Evolutionary conservation across 345 rosid species (phyloP).

Genomic region (Lumnitzera racemosa): DNA sequence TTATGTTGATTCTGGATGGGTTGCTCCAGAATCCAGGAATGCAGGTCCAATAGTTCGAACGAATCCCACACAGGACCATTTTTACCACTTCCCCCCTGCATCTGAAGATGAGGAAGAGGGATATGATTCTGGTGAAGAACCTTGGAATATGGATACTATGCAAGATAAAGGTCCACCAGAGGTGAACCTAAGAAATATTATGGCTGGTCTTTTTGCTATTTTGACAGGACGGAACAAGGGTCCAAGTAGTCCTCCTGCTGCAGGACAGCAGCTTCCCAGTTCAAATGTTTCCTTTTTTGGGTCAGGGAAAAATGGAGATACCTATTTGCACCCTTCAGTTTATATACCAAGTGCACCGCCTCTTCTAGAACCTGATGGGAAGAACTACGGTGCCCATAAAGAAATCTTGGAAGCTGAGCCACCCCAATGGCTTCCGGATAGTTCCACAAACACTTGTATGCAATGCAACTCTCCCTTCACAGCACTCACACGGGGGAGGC

Average conservation of each 20-base stretch:
- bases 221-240: conserved; percentile 62
- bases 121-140: conserved; percentile 50
- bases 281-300: conserved; percentile 80
- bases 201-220: conserved; percentile 69
- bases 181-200: conserved; percentile 79
- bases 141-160: conserved; percentile 6
- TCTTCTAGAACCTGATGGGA: conserved; percentile 55
- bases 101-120: conserved; percentile 55
- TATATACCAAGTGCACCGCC: conserved; percentile 97
- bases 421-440: conserved; percentile 94
- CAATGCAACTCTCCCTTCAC: conserved; percentile 78
- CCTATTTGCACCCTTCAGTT: conserved; percentile 75
- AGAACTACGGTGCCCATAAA: conserved; percentile 49
- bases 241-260: conserved; percentile 6
- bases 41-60: conserved; percentile 15
- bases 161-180: conserved; percentile 34
- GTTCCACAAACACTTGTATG: conserved; percentile 68
- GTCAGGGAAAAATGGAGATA: conserved; percentile 65
- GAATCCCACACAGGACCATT: conserved; percentile 24
- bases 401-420: conserved; percentile 83
- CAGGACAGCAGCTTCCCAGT: conserved; percentile 27
- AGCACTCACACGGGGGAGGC: conserved; percentile 81
- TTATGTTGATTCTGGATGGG: conserved; percentile 25
- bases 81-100: conserved; percentile 37
- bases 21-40: conserved; percentile 21